Base-by-base conservation (phyloP, 179 eudicot genomes). In the Corrigiola litoralis region DNA sequence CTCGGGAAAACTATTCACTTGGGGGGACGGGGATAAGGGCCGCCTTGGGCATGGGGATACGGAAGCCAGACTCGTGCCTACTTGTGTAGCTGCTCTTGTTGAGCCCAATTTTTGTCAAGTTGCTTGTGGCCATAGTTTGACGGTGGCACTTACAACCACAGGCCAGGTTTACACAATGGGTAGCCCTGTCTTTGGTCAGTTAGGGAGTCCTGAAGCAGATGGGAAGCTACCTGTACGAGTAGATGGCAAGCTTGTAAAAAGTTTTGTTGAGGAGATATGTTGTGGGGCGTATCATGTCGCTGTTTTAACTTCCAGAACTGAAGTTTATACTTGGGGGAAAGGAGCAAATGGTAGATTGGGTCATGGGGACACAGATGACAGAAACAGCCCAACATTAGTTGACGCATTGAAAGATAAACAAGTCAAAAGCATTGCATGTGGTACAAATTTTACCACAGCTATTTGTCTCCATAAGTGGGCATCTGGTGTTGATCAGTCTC, bases 21-120 rank as follows among this genome's bases (percentile, higher is more conserved):
- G 96, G 96, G 96, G 96, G n/a, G 96, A 89, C 74, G 92, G 86
- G 42, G 96, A 89, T 76, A 86, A 86, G 76, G 96, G 96, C 38
- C 80, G 82, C 61, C 92, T 89, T 67, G 96, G 96, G 58, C 95
- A 88, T 64, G 74, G 79, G 40, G 84, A 84, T 74, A 77, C 69
- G 64, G 92, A 82, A 59, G 74, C 70, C 67, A 89, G 72, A 68
- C 84, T 86, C 45, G 74, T 82, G 28, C 96, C 96, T 32, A 84
- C 88, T 21, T 81, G 92, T 79, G 90, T 89, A 58, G 77, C 84
- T 41, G 82, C 80, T 31, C 80, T 89, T 42, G 82, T 81, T 33
- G 92, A 86, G 21, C 86, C 80, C 31, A 78, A 84, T 70, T 89
- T 88, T 69, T 75, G 85, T 74, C 96, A 82, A 71, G 92, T 86